Evolutionary conservation across 2,329 filamentous ascomycete species (phyloP).

Genomic region (Alternaria panax): DNA sequence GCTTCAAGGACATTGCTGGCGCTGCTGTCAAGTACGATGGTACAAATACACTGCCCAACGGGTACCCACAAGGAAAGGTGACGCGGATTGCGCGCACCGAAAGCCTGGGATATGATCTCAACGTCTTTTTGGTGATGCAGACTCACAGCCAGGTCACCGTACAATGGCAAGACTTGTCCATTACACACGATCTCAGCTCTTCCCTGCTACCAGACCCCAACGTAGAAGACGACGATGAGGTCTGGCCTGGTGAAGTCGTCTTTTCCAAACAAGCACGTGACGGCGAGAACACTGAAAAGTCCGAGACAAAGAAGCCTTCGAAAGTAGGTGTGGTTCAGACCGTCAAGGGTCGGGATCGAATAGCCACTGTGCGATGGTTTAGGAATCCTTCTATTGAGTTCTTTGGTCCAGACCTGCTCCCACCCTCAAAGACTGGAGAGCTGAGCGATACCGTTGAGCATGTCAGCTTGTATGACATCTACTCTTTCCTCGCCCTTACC

Average conservation of each 20-base stretch:
- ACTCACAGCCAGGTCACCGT: conserved; percentile 61
- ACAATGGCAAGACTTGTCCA: conserved; percentile 65
- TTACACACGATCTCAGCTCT: conserved; percentile 56
- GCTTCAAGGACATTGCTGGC: conserved; percentile 61
- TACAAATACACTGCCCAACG: conserved; percentile 33
- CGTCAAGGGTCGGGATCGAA: conserved; percentile 63
- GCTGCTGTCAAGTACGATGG: conserved; percentile 62
- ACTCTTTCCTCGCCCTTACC: conserved; percentile 57
- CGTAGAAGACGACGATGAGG: conserved; percentile 62
- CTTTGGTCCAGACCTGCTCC: conserved; percentile 49
- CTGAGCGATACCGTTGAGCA: conserved; percentile 56
- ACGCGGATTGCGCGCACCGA: conserved; percentile 56
- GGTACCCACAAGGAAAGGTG: conserved; percentile 52
- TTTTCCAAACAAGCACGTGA: conserved; percentile 53
- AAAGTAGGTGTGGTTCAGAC: conserved; percentile 65
- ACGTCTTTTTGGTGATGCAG: conserved; percentile 61
- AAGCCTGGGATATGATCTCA: conserved; percentile 65
- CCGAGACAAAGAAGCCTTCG: conserved; percentile 52
- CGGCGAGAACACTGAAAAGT: conserved; percentile 15
- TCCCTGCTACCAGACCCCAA: conserved; percentile 59
- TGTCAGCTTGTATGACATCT: conserved; percentile 66
- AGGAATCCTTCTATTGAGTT: conserved; percentile 43
- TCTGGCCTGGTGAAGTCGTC: conserved; percentile 66
- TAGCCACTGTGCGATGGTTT: conserved; percentile 66
- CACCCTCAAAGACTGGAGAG: conserved; percentile 53